Percentiles rank a stretch among this genome's conserved stretches.
These are phyloP conservation scores for Aurantiochytrium sp. DNA, from an alignment of 108 stramenopile species.

Conservation along the genomic window DNA sequence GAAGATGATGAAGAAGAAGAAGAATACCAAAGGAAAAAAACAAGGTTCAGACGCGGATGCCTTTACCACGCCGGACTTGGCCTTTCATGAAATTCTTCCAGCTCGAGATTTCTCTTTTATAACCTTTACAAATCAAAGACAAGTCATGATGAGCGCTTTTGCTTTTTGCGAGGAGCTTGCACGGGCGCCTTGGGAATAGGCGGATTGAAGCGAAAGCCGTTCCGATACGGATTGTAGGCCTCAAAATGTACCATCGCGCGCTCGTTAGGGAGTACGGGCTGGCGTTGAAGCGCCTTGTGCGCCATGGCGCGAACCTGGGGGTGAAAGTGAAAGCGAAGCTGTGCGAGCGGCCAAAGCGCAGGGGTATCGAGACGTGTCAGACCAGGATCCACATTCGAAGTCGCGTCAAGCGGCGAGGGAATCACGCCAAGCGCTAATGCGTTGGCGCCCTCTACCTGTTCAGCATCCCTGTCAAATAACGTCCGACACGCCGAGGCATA, in stretches of 20 bases:
- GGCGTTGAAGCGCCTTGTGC: not conserved
- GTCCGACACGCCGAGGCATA: slow-evolving; percentile 55
- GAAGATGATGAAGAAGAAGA: too few relatives aligned
- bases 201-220: slow-evolving; percentile 8
- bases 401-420: slow-evolving; percentile 42
- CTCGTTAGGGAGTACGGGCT: not conserved
- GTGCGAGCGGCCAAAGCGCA: slow-evolving; percentile 66
- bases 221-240: not conserved
- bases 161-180: not conserved
- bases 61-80: too few relatives aligned
- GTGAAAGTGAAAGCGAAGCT: slow-evolving; percentile 59
- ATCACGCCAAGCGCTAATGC: not conserved
- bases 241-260: not conserved
- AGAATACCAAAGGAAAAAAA: too few relatives aligned
- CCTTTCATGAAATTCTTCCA: too few relatives aligned
- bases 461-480: slow-evolving; percentile 72
- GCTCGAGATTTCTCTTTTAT: too few relatives aligned
- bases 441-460: slow-evolving; percentile 47
- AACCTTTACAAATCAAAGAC: too few relatives aligned
- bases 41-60: too few relatives aligned
- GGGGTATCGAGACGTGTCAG: slow-evolving; percentile 68
- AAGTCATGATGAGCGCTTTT: not conserved
- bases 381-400: slow-evolving; percentile 64
- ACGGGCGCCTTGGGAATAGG: not conserved
- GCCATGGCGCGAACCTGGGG: slow-evolving; percentile 22